Percentiles rank a stretch among this genome's conserved stretches.
These are phyloP conservation scores for Lepidium campestre DNA, from an alignment of 441 rosid genomes.

Conservation along the genomic window DNA sequence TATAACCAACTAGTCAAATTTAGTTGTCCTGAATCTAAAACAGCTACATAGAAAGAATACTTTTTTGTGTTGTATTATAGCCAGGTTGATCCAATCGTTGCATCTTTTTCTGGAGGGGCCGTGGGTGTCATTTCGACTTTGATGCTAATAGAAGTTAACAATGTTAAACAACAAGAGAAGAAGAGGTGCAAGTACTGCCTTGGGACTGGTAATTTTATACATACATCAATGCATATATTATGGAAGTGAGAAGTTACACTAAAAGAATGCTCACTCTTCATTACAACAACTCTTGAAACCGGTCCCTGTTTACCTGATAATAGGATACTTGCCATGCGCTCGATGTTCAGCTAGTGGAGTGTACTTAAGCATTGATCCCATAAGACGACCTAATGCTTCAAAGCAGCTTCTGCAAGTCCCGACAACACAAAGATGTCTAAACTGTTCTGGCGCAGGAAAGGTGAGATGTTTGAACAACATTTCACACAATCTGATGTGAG, in stretches of 20 bases:
- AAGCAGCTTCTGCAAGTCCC: constrained; percentile 51
- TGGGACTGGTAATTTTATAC: constrained; percentile 61
- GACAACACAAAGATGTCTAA: constrained; percentile 59
- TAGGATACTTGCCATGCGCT: constrained; percentile 95
- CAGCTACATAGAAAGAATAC: not conserved
- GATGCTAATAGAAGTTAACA: constrained; percentile 87
- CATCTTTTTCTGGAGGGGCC: constrained; percentile 95
- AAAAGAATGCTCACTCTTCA: not conserved
- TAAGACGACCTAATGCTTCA: constrained; percentile 43
- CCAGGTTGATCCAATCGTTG: constrained; percentile 96
- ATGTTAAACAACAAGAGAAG: constrained; percentile 90
- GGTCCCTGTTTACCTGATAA: constrained; percentile 2
- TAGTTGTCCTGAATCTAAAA: constrained; percentile 7
- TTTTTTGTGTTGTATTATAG: constrained; percentile 38
- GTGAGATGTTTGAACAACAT: constrained; percentile 31
- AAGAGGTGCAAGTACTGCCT: constrained; percentile 93
- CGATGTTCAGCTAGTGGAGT: constrained; percentile 84
- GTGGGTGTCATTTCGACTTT: constrained; percentile 96
- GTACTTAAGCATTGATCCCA: constrained; percentile 55
- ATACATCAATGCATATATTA: not conserved
- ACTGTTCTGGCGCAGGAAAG: constrained; percentile 97
- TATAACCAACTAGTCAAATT: not conserved
- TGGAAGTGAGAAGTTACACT: not conserved
- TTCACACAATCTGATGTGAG: not conserved
- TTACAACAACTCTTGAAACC: not conserved